Evolutionary conservation across 495 filamentous ascomycete species (phyloP).

Genomic region (Neurospora discreta): DNA sequence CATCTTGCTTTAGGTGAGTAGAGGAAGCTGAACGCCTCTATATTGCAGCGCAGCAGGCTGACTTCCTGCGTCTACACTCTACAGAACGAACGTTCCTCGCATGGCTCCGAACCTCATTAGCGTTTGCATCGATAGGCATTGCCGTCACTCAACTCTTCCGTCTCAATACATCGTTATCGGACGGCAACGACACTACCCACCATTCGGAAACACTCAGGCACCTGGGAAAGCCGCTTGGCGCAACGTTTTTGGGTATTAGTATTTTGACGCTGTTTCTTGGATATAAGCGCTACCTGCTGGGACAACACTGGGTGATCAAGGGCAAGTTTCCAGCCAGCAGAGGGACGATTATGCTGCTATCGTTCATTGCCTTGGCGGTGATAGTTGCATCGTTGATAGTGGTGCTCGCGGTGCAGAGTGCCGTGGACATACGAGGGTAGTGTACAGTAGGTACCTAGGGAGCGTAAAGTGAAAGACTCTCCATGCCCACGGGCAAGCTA

Average conservation of each 20-base stretch:
- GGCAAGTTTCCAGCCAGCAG: conserved; percentile 92
- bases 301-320: conserved; percentile 77
- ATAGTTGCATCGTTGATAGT: conserved; percentile 63
- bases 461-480: neutral
- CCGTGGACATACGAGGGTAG: neutral
- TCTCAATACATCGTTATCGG: conserved; percentile 59
- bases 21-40: neutral
- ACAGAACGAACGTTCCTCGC: conserved; percentile 93
- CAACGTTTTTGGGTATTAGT: conserved; percentile 80
- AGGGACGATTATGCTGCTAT: conserved; percentile 71
- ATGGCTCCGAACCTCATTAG: conserved; percentile 90
- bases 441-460: no score
- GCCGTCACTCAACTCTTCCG: conserved; percentile 95
- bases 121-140: conserved; percentile 93
- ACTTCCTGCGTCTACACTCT: conserved; percentile 24
- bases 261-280: conserved; percentile 80
- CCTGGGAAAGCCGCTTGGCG: conserved; percentile 85
- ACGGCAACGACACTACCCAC: conserved; percentile 8
- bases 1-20: conserved; percentile 81
- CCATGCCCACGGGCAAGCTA: neutral
- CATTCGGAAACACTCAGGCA: conserved; percentile 46
- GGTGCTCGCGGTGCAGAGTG: conserved; percentile 54
- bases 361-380: conserved; percentile 55
- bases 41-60: conserved; percentile 3
- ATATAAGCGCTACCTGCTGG: conserved; percentile 49